Conservation (phyloP, 2,329 filamentous ascomycete genomes). For the Aspergillus fijiensis region DNA sequence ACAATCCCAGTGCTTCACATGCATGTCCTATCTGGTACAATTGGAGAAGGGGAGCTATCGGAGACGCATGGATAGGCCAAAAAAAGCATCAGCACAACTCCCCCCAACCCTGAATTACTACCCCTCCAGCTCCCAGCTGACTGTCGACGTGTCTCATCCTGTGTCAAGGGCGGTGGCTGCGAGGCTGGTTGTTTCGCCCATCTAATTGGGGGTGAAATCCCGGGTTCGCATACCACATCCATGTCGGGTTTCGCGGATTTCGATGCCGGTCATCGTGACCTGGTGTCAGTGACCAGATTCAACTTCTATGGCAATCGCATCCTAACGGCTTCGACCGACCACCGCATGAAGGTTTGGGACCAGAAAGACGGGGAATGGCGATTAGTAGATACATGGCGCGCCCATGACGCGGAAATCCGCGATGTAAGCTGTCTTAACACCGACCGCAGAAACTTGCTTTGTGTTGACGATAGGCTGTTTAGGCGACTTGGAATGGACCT, state of each 20-base stretch:
- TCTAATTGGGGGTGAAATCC: neutral
- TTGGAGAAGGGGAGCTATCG: slow-evolving; percentile 9
- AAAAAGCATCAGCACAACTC: neutral
- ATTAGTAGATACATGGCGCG: slow-evolving; percentile 82
- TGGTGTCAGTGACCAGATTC: slow-evolving; percentile 82
- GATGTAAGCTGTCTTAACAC: slow-evolving; percentile 61
- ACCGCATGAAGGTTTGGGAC: slow-evolving; percentile 89
- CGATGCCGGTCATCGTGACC: slow-evolving; percentile 54
- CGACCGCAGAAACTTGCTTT: slow-evolving; percentile 13
- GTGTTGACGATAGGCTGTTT: slow-evolving; percentile 23
- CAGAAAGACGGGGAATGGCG: slow-evolving; percentile 72
- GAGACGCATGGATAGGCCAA: neutral
- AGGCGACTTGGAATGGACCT: slow-evolving; percentile 92
- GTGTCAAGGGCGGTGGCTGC: slow-evolving; percentile 6
- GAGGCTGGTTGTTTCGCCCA: slow-evolving; percentile 7
- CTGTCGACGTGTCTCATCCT: slow-evolving; percentile 5
- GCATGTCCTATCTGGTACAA: slow-evolving; percentile 7
- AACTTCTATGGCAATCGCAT: slow-evolving; percentile 91
- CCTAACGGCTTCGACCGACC: slow-evolving; percentile 87
- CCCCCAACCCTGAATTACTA: neutral
- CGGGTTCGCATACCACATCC: neutral
- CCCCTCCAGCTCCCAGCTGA: neutral
- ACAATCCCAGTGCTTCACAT: slow-evolving; percentile 14
- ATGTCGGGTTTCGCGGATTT: slow-evolving; percentile 43
- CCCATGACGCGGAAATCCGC: slow-evolving; percentile 84